phyloP scores from a whole-genome alignment of 805 yeast genomes.

The Ogataea paradorogensis region DNA sequence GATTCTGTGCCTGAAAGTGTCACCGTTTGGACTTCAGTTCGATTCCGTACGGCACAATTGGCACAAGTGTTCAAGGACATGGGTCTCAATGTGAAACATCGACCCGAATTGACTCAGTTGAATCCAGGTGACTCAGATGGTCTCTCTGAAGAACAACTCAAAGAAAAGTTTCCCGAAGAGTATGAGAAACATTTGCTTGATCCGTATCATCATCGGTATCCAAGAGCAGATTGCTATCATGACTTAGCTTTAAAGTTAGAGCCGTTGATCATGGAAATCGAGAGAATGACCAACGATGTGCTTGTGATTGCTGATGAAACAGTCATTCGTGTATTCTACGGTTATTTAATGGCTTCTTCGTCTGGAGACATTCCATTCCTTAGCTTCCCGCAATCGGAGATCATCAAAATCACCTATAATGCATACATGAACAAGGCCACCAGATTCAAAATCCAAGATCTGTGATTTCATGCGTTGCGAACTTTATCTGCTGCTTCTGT shows the following conservation, averaged over 20 bases:
- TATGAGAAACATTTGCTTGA: slow-evolving; percentile 62
- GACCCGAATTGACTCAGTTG: slow-evolving; percentile 81
- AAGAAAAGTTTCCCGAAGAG: slow-evolving; percentile 62
- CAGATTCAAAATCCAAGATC: slow-evolving; percentile 34
- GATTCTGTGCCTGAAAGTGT: slow-evolving; percentile 37
- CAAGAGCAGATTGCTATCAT: slow-evolving; percentile 93
- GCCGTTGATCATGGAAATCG: slow-evolving; percentile 90
- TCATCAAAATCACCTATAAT: slow-evolving; percentile 82
- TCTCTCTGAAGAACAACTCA: slow-evolving; percentile 58
- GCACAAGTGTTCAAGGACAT: slow-evolving; percentile 62
- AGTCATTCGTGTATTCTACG: slow-evolving; percentile 83
- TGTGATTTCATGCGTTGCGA: background rate
- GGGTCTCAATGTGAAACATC: slow-evolving; percentile 65
- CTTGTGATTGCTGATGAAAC: slow-evolving; percentile 92
- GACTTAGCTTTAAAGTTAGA: slow-evolving; percentile 94
- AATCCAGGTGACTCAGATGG: slow-evolving; percentile 88
- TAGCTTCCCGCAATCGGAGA: slow-evolving; percentile 74
- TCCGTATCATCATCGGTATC: slow-evolving; percentile 90
- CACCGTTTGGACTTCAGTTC: slow-evolving; percentile 93
- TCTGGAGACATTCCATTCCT: slow-evolving; percentile 82
- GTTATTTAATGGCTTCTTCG: slow-evolving; percentile 90
- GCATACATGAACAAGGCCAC: slow-evolving; percentile 77
- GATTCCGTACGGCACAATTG: slow-evolving; percentile 78
- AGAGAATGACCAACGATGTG: slow-evolving; percentile 82
- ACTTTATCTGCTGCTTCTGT: slow-evolving; percentile 50